Evolutionary conservation across 2,329 filamentous ascomycete species (phyloP).

Genomic region (Fusarium sp.): DNA sequence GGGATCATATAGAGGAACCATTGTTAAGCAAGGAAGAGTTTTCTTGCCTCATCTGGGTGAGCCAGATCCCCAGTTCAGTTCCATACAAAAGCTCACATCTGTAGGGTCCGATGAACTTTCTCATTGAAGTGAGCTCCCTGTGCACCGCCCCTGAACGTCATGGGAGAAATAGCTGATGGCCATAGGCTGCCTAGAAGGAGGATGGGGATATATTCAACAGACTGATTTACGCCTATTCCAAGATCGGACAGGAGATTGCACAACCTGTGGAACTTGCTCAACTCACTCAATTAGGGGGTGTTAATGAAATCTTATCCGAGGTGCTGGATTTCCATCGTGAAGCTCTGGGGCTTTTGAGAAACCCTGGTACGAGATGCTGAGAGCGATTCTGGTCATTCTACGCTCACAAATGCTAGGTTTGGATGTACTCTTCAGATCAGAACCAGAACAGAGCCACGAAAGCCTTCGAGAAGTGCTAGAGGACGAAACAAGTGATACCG

Average conservation of each 20-base stretch:
- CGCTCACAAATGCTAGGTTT: not conserved
- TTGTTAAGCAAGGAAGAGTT: constrained; percentile 11
- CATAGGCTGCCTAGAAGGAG: constrained; percentile 5
- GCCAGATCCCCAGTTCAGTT: too few species aligned
- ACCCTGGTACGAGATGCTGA: not conserved
- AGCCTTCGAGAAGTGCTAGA: not conserved
- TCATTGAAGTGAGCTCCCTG: not conserved
- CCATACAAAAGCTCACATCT: not conserved
- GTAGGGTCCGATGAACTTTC: constrained; percentile 25
- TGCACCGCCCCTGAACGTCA: not conserved
- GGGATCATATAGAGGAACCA: constrained; percentile 2
- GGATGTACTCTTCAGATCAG: constrained; percentile 1
- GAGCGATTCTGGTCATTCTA: not conserved
- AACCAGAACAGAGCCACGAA: constrained; percentile 12
- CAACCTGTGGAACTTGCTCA: not conserved
- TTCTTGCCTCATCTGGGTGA: constrained; percentile 20
- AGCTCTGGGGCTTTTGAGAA: constrained; percentile 10
- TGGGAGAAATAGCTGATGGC: not conserved
- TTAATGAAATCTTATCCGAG: not conserved
- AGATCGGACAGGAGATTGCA: constrained; percentile 8
- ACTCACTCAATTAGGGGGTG: not conserved
- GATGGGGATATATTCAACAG: not conserved
- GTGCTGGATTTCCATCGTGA: constrained; percentile 17
- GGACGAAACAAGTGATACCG: not conserved
- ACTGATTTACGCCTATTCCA: constrained; percentile 12